These are phyloP conservation scores for Phytophthora multivora DNA, from an alignment of 352 stramenopile genomes.

Conservation along the genomic window DNA sequence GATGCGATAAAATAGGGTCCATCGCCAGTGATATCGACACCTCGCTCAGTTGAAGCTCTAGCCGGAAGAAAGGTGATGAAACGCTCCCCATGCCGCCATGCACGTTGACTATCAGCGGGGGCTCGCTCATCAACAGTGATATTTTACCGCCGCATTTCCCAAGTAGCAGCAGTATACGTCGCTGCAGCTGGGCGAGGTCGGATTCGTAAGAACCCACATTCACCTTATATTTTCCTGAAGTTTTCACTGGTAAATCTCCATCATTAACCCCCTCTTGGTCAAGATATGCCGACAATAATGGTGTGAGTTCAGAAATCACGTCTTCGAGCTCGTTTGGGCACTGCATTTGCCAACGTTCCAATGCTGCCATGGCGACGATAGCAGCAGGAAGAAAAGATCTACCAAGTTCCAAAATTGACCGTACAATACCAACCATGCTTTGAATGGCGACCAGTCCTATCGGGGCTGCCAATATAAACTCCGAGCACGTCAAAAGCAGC, in stretches of 20 bases:
- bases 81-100: conserved; percentile 21
- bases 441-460: conserved; percentile 39
- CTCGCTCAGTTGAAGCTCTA: conserved; percentile 57
- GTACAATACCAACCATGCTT: conserved; percentile 39
- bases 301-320: conserved; percentile 47
- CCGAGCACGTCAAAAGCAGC: conserved; percentile 59
- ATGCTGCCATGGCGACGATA: conserved; percentile 50
- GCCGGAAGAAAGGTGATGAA: conserved; percentile 36
- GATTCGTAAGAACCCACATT: conserved; percentile 21
- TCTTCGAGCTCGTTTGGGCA: conserved; percentile 33
- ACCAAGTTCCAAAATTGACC: conserved; percentile 62
- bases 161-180: conserved; percentile 64
- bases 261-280: conserved; percentile 39
- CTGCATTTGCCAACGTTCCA: conserved; percentile 62
- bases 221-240: not conserved
- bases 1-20: conserved; percentile 52
- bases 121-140: conserved; percentile 52
- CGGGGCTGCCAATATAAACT: conserved; percentile 67
- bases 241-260: conserved; percentile 9
- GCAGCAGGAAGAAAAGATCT: conserved; percentile 67
- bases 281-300: conserved; percentile 58
- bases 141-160: conserved; percentile 56
- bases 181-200: conserved; percentile 57
- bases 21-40: conserved; percentile 47
- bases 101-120: conserved; percentile 9